Base-by-base conservation (phyloP, 768 basidiomycete species). In the Phylloporus sp. region DNA sequence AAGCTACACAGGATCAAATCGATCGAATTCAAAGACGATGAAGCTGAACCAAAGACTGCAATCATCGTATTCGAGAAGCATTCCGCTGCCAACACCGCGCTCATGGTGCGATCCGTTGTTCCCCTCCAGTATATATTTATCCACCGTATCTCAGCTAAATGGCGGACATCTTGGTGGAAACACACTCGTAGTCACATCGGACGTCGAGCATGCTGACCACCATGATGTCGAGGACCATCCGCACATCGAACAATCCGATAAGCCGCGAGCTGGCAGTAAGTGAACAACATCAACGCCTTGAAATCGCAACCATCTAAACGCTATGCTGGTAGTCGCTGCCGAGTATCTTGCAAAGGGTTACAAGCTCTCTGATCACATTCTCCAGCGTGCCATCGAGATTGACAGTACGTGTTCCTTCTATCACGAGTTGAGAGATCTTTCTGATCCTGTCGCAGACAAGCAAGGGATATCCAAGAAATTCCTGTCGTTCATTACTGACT, bases 291-390 rank as follows among this genome's bases (percentile, higher is more conserved):
- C 13, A 12, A 20, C 31, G 16, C 15, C 15, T 38, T 11, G 22
- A 12, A 27, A 27, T 49, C 28, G 13, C 23, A 9, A 28, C 45
- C 18, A 31, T 51, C 32, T 50, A 18, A 61, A 18, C 35, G 23
- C 31, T 15, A 5, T 36, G 4, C 26, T 55, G 51, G 54, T 64
- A 83, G 91, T 97, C 62, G 88, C 89, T 24, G 95, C 95, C 26
- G 95, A 97, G 68, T 92, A 95, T 69, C 80, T 99, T 40, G 92
- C 95, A 2, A 84, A 81, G 63, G 97, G 95, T 2, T 97, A 98
- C 72, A 62, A 63, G 45, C 78, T 98, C 24, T 82, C 84, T 16
- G 95, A 98, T 64, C 64, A 76, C 43, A 79, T 94, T 59, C 76
- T 98, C 41, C 76, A 87, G 59, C 80, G 80, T 44, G 87, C 91